phyloP scores from a whole-genome alignment of 257 asterid species.

The Solanum dulcamara region DNA sequence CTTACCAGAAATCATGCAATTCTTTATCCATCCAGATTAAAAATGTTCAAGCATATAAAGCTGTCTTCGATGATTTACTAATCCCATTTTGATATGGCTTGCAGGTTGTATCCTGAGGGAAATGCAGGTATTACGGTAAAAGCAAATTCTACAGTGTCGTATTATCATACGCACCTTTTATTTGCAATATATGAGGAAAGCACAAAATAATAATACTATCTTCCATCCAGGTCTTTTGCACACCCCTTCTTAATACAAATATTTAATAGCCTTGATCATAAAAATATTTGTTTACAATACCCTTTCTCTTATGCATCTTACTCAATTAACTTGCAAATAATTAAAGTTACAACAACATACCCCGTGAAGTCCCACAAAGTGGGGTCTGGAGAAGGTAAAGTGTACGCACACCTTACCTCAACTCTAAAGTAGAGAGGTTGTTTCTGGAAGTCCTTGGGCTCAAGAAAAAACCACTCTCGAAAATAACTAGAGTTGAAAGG shows the following conservation, averaged over 20 bases:
- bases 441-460: background rate
- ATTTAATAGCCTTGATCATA: background rate
- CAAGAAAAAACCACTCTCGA: background rate
- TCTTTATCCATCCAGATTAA: background rate
- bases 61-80: constrained; percentile 16
- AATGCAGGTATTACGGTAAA: constrained; percentile 15
- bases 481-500: background rate
- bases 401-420: background rate
- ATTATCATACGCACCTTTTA: background rate
- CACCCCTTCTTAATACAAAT: background rate
- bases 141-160: background rate
- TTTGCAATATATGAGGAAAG: background rate
- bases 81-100: constrained; percentile 25
- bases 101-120: constrained; percentile 25
- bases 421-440: background rate
- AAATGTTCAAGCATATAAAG: constrained; percentile 16
- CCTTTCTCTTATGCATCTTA: background rate
- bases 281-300: background rate
- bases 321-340: background rate
- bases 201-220: background rate
- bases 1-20: background rate
- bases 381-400: background rate
- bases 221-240: background rate
- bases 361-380: background rate
- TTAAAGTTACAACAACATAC: background rate